phyloP scores from a whole-genome alignment of 169 alveolate genomes.

The Perkinsus olseni region DNA sequence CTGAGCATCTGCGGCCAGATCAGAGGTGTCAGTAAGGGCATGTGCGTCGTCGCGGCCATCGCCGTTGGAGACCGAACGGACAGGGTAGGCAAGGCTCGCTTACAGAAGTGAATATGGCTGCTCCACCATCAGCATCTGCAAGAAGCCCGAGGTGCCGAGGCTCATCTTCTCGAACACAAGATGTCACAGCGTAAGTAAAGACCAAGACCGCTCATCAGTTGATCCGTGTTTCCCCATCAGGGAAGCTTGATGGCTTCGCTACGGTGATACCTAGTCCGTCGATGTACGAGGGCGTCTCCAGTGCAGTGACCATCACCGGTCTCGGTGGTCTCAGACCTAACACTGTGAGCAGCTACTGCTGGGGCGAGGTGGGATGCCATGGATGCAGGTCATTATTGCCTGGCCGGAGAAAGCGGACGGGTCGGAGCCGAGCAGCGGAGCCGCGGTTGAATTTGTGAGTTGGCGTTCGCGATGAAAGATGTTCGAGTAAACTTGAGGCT shows the following conservation, averaged over 20 bases:
- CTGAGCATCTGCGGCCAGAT: constrained; percentile 16
- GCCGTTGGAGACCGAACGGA: background rate
- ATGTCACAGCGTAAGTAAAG: constrained; percentile 6
- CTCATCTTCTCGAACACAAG: constrained; percentile 21
- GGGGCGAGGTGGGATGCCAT: no score
- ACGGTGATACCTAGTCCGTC: constrained; percentile 18
- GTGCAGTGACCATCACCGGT: constrained; percentile 23
- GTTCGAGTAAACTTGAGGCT: no score
- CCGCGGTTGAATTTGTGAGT: background rate
- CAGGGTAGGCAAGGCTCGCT: background rate
- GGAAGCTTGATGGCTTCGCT: constrained; percentile 20
- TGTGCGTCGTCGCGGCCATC: constrained; percentile 23
- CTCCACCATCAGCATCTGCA: background rate
- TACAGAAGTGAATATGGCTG: background rate
- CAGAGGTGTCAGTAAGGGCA: constrained; percentile 17
- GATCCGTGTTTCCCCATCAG: background rate
- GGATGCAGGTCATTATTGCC: background rate
- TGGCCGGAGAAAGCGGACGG: background rate
- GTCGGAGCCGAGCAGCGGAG: background rate
- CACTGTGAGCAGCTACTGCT: constrained; percentile 15
- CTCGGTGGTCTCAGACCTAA: constrained; percentile 32
- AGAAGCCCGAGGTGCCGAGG: constrained; percentile 12
- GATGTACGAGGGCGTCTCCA: constrained; percentile 24
- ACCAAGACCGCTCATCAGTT: no score
- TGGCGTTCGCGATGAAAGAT: background rate